Evolutionary conservation across 2,329 filamentous ascomycete species (phyloP).

Genomic region (Cladosporium cucumerinum): DNA sequence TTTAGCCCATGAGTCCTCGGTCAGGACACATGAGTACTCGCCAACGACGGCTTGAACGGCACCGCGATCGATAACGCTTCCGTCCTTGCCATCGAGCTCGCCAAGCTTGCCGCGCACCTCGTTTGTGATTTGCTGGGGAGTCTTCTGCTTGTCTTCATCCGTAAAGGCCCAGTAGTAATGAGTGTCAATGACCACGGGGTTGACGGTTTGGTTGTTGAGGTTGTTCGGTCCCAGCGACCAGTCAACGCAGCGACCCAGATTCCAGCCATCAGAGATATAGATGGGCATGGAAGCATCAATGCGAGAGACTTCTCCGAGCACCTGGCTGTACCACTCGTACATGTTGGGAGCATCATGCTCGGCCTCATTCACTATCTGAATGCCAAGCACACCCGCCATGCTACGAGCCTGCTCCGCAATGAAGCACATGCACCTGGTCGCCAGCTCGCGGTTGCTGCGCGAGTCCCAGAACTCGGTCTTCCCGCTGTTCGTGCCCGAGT

Average conservation of each 20-base stretch:
- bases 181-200: slow-evolving; percentile 55
- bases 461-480: slow-evolving; percentile 53
- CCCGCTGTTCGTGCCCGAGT: slow-evolving; percentile 54
- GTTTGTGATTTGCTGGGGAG: slow-evolving; percentile 51
- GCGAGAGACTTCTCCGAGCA: slow-evolving; percentile 44
- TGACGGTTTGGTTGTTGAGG: slow-evolving; percentile 26
- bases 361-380: slow-evolving; percentile 59
- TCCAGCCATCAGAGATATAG: slow-evolving; percentile 59
- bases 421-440: slow-evolving; percentile 48
- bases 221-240: slow-evolving; percentile 46
- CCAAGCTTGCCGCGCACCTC: slow-evolving; percentile 44
- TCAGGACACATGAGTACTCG: slow-evolving; percentile 58
- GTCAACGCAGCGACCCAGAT: slow-evolving; percentile 44
- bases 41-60: slow-evolving; percentile 53
- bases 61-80: slow-evolving; percentile 48
- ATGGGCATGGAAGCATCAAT: slow-evolving; percentile 53
- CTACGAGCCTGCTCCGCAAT: slow-evolving; percentile 47
- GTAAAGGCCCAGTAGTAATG: slow-evolving; percentile 59
- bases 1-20: slow-evolving; percentile 48
- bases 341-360: slow-evolving; percentile 48
- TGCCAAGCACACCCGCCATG: slow-evolving; percentile 49
- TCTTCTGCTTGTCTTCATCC: slow-evolving; percentile 50
- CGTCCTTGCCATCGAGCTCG: slow-evolving; percentile 47
- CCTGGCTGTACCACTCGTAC: slow-evolving; percentile 56
- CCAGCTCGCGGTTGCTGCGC: slow-evolving; percentile 43